Conservation (phyloP, 805 yeast species). For the Metschnikowia borealis region DNA sequence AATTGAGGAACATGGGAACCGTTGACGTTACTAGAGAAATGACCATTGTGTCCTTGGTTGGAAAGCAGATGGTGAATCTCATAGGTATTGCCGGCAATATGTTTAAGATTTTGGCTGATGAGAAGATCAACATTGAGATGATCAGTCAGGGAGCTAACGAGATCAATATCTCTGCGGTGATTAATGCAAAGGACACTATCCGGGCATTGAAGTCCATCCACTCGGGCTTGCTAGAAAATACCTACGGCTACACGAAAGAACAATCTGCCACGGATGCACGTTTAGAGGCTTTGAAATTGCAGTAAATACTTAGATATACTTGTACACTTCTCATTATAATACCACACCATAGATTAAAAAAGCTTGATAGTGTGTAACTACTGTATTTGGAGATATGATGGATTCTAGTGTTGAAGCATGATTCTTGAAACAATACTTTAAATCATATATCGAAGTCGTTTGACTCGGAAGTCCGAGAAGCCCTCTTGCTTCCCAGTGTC, state of each 20-base stretch:
- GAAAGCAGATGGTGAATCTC: conserved; percentile 94
- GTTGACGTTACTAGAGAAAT: conserved; percentile 85
- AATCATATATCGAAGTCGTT: conserved; percentile 27
- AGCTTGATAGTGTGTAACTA: too few relatives aligned
- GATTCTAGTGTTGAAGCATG: neutral
- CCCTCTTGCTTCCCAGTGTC: conserved; percentile 14
- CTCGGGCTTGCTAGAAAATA: conserved; percentile 59
- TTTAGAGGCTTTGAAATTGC: conserved; percentile 15
- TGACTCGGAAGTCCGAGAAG: conserved; percentile 14
- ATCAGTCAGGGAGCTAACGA: conserved; percentile 98
- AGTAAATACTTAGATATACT: conserved; percentile 1
- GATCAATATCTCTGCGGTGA: conserved; percentile 93
- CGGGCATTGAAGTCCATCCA: conserved; percentile 87
- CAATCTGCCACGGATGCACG: conserved; percentile 17
- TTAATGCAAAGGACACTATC: conserved; percentile 74
- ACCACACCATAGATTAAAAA: neutral
- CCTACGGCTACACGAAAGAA: conserved; percentile 19
- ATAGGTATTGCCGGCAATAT: conserved; percentile 96
- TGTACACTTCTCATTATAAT: neutral
- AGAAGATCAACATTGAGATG: conserved; percentile 93
- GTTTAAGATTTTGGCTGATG: conserved; percentile 92
- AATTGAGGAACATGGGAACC: conserved; percentile 74
- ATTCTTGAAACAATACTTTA: neutral
- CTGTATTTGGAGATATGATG: too few relatives aligned
- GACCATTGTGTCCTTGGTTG: conserved; percentile 92